Base-by-base conservation (phyloP, 2,329 filamentous ascomycete genomes). In the Ascomycota sp. region DNA sequence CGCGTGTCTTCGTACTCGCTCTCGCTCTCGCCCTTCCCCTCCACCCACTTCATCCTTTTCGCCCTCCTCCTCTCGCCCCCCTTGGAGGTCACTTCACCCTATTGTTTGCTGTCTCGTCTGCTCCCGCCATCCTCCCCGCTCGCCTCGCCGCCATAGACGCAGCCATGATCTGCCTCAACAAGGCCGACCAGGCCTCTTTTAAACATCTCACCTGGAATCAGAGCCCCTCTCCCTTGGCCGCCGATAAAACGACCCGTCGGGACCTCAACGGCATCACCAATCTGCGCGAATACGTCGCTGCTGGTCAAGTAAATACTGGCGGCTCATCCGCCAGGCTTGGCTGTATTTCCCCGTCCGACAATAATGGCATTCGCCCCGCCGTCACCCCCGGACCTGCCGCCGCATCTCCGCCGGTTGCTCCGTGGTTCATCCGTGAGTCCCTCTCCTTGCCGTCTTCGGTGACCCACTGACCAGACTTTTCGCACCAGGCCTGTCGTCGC, bases 221-320 rank as follows among this genome's bases (percentile, higher is more conserved):
- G 48, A 63, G 53, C 44, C 63, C 63, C 21, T 55, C 59, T 1
- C 54, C 52, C 17, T 45, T 67, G 31, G 53, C 61, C 17, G 43
- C 58, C 13, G 52, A 58, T 29, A 44, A 61, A 29, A 68, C 63
- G 19, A 66, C 63, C 25, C 51, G 63, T 38, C 56, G 65, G 50
- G 63, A 68, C 41, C 50, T 67, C 34, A 66, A 66, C 36, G 63
- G 63, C 36, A 61, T 63, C 36, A 51, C 59, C 38, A 68, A 68
- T 44, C 45, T 57, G 13, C 57, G 62, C 15, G 53, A 58, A 39
- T 50, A 53, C 35, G 47, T 55, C 20, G 45, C 51, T 23, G 45
- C 50, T 35, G 39, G 40, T 29, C 44, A 51, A 39, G 48, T 52
- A 32, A 45, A 43, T 33, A 44, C 39, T 25, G 43, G 40, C 13